Base-by-base conservation (phyloP, 202 grass and related monocot species). In the Panicum hallii region DNA sequence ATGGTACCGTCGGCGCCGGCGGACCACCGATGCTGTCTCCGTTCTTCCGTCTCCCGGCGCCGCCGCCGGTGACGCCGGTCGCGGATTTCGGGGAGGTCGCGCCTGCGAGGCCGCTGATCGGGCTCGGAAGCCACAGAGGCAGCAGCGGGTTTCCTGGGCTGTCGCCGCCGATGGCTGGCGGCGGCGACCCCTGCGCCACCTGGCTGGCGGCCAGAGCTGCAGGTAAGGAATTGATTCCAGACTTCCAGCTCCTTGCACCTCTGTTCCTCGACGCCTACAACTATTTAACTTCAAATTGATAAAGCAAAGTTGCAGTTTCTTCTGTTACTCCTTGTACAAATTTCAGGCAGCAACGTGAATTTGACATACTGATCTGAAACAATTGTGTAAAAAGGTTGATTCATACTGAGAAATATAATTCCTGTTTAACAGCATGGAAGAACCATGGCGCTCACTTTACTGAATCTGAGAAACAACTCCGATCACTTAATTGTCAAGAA, bases 41-140 rank as follows among this genome's bases (percentile, higher is more conserved):
- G 81, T 98, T 83, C 70, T 93, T 73, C 80, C 89, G 55, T 40
- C 86, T 75, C 74, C 80, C 79, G 32, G 67, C 79, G 19, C 79
- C 63, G 26, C 8, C 76, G 0, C 65, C 67, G 46, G 9, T 30
- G 48, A 30, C 56, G 10, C 1, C 52, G n/a, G 48, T 66, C 42
- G 30, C 49, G 16, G 69, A 47, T 16, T 34, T 36, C 16, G 9
- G 43, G 48, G 84, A 84, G 30, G 20, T 55, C 19, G 15, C 75
- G 15, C 79, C 53, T 40, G 38, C 77, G 61, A 75, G 75, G 47
- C 58, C 75, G 34, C 50, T 61, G 79, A 64, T 80, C 30, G 48
- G 68, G 36, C 36, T 68, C 44, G 40, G 53, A 43, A 54, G 55
- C 80, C 9, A 70, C 74, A 63, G 43, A n/a, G 64, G 64, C 43